phyloP scores from a whole-genome alignment of 2,329 filamentous ascomycete genomes.

The Didymella sp. region DNA sequence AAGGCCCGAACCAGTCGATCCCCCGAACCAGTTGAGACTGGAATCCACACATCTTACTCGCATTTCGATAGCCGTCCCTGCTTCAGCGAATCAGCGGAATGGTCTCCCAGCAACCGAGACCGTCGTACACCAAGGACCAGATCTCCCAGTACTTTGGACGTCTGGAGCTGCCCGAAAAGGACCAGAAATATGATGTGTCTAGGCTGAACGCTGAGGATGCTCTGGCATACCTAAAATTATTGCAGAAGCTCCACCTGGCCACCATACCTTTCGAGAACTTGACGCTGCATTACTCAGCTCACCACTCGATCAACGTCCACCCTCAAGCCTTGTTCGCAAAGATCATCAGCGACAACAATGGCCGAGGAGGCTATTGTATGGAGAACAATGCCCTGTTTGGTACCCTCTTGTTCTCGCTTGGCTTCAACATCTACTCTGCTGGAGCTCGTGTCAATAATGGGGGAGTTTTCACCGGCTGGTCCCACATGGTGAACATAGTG shows the following conservation, averaged over 20 bases:
- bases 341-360: constrained; percentile 58
- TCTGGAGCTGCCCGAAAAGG: constrained; percentile 37
- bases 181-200: constrained; percentile 37
- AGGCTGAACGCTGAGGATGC: constrained; percentile 29
- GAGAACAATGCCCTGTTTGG: constrained; percentile 64
- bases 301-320: constrained; percentile 56
- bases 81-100: constrained; percentile 20
- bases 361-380: constrained; percentile 67
- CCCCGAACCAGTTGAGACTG: constrained; percentile 19
- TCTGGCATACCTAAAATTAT: constrained; percentile 38
- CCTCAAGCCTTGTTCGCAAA: constrained; percentile 61
- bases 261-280: constrained; percentile 65
- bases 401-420: constrained; percentile 59
- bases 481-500: constrained; percentile 57
- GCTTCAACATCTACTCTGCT: constrained; percentile 54
- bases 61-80: constrained; percentile 9
- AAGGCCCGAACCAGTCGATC: constrained; percentile 15
- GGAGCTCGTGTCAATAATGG: constrained; percentile 51
- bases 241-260: constrained; percentile 53
- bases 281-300: constrained; percentile 56
- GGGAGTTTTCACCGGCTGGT: constrained; percentile 42
- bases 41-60: constrained; percentile 10
- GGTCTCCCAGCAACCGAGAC: constrained; percentile 28
- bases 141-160: constrained; percentile 47
- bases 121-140: constrained; percentile 37